Base-by-base conservation (phyloP, 768 basidiomycete species). In the Boletus patriciae region DNA sequence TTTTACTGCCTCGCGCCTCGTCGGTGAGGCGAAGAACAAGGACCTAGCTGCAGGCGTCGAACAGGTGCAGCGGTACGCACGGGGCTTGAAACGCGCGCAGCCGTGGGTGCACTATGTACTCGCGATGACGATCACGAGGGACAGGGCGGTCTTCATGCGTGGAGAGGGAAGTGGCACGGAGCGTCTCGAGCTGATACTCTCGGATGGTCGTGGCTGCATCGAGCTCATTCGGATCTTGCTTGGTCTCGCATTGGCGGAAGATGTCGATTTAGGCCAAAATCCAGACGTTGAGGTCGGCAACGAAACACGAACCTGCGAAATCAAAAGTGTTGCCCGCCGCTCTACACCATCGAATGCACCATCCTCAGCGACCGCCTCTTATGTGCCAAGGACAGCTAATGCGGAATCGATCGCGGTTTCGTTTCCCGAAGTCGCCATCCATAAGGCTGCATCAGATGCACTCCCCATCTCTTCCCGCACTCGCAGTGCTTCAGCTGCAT, bases 61-160 rank as follows among this genome's bases (percentile, higher is more conserved):
- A 1, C 38, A 52, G 6, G 31, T 43, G 13, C 37, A 46, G 7
- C 21, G 46, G 5, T 62, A 54, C n/a, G 45, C 44, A 1, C 15
- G 46, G 40, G 55, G 58, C 19, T 12, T 58, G 23, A 57, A 34
- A 37, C 19, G 46, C 1, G 42, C 51, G 3, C 55, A 59, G 6
- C 58, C 55, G 0, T 62, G 63, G 63, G 3, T 62, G 6, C 54
- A 19, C 15, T 64, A 23, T 18, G 54, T 47, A 1, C 27, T 60
- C 15, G 43, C 31, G 18, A 45, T 56, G 47, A 18, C 46, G 13
- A 10, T 58, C n/a, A 42, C 57, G 3, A n/a, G n/a, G n/a, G n/a
- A n/a, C 12, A 25, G 15, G 42, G 21, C 29, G 1, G 6, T 38
- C 27, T 51, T 62, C 5, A 34, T 50, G 37, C 54, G 52, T 11